Percentiles rank a stretch among this genome's conserved stretches.
Conservation (phyloP, 2,329 filamentous ascomycete genomes). For the Taxawa tesnikishii region DNA sequence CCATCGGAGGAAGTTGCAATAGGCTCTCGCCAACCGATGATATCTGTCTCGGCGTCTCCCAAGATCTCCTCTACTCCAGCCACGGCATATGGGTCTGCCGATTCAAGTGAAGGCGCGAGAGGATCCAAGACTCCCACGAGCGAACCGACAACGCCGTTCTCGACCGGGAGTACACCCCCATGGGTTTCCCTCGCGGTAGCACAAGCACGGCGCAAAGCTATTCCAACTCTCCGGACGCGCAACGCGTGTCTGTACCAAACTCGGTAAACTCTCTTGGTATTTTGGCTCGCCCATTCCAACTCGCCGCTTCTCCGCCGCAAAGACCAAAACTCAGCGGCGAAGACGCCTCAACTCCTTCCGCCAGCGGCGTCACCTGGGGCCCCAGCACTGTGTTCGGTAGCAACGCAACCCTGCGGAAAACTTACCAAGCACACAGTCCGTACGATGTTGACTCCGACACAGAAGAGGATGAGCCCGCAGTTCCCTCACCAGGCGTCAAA, state of each 20-base stretch:
- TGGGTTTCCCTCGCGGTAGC: constrained; percentile 26
- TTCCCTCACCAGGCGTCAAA: constrained; percentile 26
- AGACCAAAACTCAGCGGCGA: constrained; percentile 19
- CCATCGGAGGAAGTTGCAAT: constrained; percentile 18
- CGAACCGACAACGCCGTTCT: constrained; percentile 38
- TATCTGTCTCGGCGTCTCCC: constrained; percentile 13
- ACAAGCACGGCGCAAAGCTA: constrained; percentile 26
- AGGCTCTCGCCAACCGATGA: constrained; percentile 28
- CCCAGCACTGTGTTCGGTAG: constrained; percentile 18
- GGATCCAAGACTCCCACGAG: constrained; percentile 25
- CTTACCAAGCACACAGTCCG: constrained; percentile 13
- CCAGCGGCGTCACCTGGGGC: constrained; percentile 33
- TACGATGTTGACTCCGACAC: constrained; percentile 20
- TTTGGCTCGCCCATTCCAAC: constrained; percentile 25
- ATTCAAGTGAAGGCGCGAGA: constrained; percentile 39
- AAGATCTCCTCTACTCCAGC: constrained; percentile 15
- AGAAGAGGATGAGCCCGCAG: constrained; percentile 22
- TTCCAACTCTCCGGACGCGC: constrained; percentile 28
- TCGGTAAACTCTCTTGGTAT: constrained; percentile 27
- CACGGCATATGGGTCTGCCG: constrained; percentile 33
- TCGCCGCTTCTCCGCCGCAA: constrained; percentile 24
- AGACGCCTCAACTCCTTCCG: constrained; percentile 27
- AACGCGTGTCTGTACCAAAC: constrained; percentile 19
- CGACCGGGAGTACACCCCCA: constrained; percentile 41
- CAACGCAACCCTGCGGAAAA: constrained; percentile 13